These are phyloP conservation scores for Suillus brevipes DNA, from an alignment of 768 basidiomycete genomes.

Conservation along the genomic window DNA sequence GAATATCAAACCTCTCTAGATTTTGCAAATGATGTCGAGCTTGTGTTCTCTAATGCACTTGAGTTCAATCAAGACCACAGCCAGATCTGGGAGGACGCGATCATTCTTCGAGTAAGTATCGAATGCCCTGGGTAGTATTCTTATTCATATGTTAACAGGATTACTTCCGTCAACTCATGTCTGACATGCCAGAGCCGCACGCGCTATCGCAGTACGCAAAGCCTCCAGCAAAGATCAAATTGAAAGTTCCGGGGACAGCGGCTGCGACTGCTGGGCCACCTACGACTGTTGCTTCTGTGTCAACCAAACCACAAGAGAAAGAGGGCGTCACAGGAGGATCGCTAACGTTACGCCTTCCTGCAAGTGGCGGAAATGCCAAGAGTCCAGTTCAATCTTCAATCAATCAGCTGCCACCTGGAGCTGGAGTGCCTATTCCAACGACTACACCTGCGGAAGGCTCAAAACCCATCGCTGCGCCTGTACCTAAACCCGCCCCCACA, in stretches of 20 bases:
- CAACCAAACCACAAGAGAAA: conserved; percentile 17
- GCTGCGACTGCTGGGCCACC: conserved; percentile 13
- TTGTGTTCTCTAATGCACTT: conserved; percentile 88
- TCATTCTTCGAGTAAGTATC: conserved; percentile 56
- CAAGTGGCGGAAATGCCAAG: conserved; percentile 21
- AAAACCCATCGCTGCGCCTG: conserved; percentile 24
- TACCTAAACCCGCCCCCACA: conserved; percentile 21
- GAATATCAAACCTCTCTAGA: conserved; percentile 67
- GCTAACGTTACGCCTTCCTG: conserved; percentile 25
- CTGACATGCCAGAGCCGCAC: conserved; percentile 70
- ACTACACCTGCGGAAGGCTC: conserved; percentile 18
- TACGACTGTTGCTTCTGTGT: conserved; percentile 8
- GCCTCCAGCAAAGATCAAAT: conserved; percentile 65
- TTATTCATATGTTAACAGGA: conserved; percentile 46
- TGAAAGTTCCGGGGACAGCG: conserved; percentile 54
- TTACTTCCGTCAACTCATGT: conserved; percentile 71
- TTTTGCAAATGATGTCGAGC: conserved; percentile 84
- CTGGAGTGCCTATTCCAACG: conserved; percentile 15
- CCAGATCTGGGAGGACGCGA: conserved; percentile 79
- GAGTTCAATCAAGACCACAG: conserved; percentile 87
- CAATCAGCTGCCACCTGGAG: conserved; percentile 20
- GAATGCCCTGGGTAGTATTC: conserved; percentile 5
- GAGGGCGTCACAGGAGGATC: conserved; percentile 13
- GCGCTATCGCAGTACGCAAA: conserved; percentile 64
- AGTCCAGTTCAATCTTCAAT: conserved; percentile 22